These are phyloP conservation scores for Massarina eburnea DNA, from an alignment of 2,329 filamentous ascomycete genomes.

Conservation along the genomic window DNA sequence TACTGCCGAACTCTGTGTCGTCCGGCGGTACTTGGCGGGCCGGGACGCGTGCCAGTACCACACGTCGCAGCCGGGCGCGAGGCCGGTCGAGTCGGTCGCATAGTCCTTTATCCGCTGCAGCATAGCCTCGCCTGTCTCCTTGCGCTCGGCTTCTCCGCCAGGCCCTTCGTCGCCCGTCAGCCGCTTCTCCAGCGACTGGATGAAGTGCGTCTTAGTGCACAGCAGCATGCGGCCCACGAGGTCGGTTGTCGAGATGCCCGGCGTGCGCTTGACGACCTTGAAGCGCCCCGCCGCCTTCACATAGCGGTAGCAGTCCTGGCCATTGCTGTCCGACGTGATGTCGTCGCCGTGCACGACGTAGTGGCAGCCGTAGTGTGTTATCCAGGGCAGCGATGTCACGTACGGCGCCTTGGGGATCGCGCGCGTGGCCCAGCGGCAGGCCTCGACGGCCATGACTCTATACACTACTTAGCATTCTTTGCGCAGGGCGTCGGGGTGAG, in stretches of 20 bases:
- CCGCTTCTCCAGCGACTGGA: constrained; percentile 71
- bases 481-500: neutral
- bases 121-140: constrained; percentile 67
- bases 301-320: constrained; percentile 96
- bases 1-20: constrained; percentile 19
- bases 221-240: constrained; percentile 97
- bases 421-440: constrained; percentile 89
- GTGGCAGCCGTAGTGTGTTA: constrained; percentile 90
- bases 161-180: constrained; percentile 73
- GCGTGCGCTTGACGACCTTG: constrained; percentile 94
- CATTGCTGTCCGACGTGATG: constrained; percentile 90
- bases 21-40: constrained; percentile 42
- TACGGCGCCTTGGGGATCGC: constrained; percentile 87
- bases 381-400: constrained; percentile 91
- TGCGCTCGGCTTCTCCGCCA: constrained; percentile 68
- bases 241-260: constrained; percentile 95
- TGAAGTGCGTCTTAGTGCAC: constrained; percentile 93
- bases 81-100: constrained; percentile 81
- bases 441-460: constrained; percentile 87
- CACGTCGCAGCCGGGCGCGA: constrained; percentile 76
- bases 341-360: constrained; percentile 98
- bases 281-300: constrained; percentile 93
- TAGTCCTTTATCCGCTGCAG: constrained; percentile 78
- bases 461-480: constrained; percentile 11
- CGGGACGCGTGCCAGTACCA: constrained; percentile 74